phyloP scores from a whole-genome alignment of 1,284 basidiomycete species.

The Naganishia sp. region DNA sequence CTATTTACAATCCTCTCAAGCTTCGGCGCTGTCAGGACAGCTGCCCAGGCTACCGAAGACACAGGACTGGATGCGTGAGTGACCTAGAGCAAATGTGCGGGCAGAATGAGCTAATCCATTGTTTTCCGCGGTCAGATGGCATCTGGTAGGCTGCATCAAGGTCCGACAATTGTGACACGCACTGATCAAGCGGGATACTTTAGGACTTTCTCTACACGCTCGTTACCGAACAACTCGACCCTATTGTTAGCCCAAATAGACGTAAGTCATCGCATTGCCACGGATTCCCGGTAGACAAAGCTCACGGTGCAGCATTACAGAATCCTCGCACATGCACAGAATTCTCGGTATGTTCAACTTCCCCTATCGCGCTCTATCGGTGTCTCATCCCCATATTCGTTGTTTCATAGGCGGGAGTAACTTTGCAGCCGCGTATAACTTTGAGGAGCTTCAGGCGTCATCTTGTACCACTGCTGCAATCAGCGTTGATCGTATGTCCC shows the following conservation, averaged over 20 bases:
- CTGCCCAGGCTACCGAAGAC: not conserved
- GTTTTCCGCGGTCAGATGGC: not conserved
- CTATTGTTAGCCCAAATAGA: slow-evolving; percentile 33
- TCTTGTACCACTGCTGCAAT: slow-evolving; percentile 39
- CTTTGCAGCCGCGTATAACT: slow-evolving; percentile 43
- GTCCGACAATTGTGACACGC: too few species aligned
- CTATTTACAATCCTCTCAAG: too few species aligned
- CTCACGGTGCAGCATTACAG: not conserved
- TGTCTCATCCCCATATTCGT: not conserved
- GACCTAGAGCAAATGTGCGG: too few species aligned
- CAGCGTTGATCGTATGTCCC: slow-evolving; percentile 34
- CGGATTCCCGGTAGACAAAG: too few species aligned
- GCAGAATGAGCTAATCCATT: not conserved
- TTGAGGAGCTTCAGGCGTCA: slow-evolving; percentile 34
- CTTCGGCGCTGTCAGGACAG: too few species aligned
- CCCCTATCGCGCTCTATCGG: too few species aligned
- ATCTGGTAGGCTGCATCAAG: not conserved
- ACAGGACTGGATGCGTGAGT: slow-evolving; percentile 3
- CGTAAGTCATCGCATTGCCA: not conserved
- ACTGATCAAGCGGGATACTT: not conserved
- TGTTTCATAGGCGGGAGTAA: slow-evolving; percentile 34
- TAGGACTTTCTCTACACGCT: slow-evolving; percentile 22
- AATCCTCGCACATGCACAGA: slow-evolving; percentile 33
- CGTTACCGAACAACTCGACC: slow-evolving; percentile 33
- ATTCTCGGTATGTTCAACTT: slow-evolving; percentile 22